Conservation (phyloP, 2,329 filamentous ascomycete genomes). For the Neopestalotiopsis rosae region DNA sequence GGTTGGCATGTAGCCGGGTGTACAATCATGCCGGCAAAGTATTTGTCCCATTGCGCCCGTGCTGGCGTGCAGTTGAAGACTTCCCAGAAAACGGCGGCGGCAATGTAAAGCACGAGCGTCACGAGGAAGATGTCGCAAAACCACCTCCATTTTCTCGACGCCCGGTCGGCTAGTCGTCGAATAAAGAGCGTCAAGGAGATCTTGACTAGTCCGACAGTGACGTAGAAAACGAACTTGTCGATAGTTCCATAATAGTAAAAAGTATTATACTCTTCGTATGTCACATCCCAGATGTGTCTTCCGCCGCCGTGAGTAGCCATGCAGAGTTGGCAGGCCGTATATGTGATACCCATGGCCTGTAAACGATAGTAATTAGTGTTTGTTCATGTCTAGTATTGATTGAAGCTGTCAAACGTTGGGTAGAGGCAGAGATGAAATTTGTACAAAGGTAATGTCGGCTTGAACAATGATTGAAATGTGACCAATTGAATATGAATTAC, state of each 20-base stretch:
- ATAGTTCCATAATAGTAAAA: conserved; percentile 31
- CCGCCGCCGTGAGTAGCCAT: conserved; percentile 29
- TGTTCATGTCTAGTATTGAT: background rate
- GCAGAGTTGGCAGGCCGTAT: conserved; percentile 32
- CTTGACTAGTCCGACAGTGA: conserved; percentile 40
- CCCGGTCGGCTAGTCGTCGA: conserved; percentile 38
- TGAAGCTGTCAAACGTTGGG: no score
- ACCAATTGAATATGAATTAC: conserved; percentile 18
- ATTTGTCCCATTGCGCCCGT: conserved; percentile 32
- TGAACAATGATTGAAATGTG: background rate
- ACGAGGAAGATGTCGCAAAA: conserved; percentile 38
- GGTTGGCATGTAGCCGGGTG: conserved; percentile 27
- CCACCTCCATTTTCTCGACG: conserved; percentile 33
- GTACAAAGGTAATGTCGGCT: background rate
- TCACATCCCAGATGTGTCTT: conserved; percentile 37
- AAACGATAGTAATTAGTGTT: conserved; percentile 2
- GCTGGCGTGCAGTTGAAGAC: conserved; percentile 35
- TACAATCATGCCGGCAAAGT: conserved; percentile 28
- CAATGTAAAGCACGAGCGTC: conserved; percentile 33
- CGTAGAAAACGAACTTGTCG: conserved; percentile 33
- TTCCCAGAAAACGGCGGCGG: conserved; percentile 36
- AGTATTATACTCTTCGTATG: conserved; percentile 37
- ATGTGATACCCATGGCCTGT: conserved; percentile 30
- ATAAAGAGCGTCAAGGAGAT: conserved; percentile 43
- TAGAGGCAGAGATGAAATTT: background rate